phyloP scores from a whole-genome alignment of 257 asterid genomes.

The Salvia splendens region DNA sequence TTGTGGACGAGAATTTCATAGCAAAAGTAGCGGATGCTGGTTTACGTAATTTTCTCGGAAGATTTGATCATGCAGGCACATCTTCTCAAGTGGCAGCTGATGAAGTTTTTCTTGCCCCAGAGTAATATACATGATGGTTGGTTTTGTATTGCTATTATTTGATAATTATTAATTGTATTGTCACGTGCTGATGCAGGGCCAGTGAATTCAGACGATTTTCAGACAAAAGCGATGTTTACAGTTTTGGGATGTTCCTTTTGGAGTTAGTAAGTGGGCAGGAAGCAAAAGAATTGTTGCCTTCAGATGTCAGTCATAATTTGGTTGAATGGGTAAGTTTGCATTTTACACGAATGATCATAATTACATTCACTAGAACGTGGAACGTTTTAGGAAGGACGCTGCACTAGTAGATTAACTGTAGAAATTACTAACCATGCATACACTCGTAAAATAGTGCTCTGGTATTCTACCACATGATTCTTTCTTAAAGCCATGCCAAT shows the following conservation, averaged over 20 bases:
- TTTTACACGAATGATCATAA: neutral
- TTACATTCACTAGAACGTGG: slow-evolving; percentile 5
- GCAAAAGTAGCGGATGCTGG: slow-evolving; percentile 97
- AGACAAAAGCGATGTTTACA: slow-evolving; percentile 84
- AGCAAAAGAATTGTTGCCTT: slow-evolving; percentile 56
- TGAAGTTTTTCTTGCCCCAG: slow-evolving; percentile 82
- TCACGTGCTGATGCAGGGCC: slow-evolving; percentile 58
- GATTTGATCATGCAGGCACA: slow-evolving; percentile 72
- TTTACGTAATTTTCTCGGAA: slow-evolving; percentile 80
- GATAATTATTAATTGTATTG: slow-evolving; percentile 19
- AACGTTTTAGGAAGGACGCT: neutral
- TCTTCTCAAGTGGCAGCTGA: slow-evolving; percentile 68
- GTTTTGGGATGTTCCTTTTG: slow-evolving; percentile 88
- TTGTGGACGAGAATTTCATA: slow-evolving; percentile 84
- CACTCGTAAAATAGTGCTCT: neutral
- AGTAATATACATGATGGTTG: slow-evolving; percentile 49
- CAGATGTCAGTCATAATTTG: slow-evolving; percentile 57
- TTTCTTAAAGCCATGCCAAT: slow-evolving; percentile 5
- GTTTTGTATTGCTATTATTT: slow-evolving; percentile 1
- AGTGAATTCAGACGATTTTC: slow-evolving; percentile 84
- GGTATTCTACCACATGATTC: neutral
- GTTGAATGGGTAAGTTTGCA: slow-evolving; percentile 68
- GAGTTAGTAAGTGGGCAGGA: slow-evolving; percentile 82
- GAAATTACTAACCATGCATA: too few species aligned
- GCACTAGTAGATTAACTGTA: neutral